Percentiles rank a stretch among this genome's conserved stretches.
Evolutionary conservation across 202 grass and related monocot genomes (phyloP).

Genomic region (Hordeum pubiflorum): DNA sequence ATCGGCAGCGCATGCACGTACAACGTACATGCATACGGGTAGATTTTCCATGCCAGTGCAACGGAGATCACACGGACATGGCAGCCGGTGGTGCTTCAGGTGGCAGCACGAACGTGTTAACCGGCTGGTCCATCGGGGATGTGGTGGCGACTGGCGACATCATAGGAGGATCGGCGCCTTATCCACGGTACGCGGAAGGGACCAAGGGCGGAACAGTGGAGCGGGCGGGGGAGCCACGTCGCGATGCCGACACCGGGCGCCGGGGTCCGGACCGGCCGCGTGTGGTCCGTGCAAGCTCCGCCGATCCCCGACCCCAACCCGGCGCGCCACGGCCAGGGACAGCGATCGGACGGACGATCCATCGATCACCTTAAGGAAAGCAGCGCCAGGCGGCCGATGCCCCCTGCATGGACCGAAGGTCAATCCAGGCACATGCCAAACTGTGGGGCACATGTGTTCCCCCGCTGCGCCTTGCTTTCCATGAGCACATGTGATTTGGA

Average conservation of each 20-base stretch:
- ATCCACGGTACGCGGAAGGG: not conserved
- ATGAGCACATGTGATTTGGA: constrained; percentile 13
- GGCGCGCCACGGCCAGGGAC: not conserved
- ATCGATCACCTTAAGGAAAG: not conserved
- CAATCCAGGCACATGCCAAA: constrained; percentile 24
- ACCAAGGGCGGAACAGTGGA: not conserved
- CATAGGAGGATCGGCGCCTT: not conserved
- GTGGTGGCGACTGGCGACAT: not conserved
- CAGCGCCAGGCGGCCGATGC: not conserved
- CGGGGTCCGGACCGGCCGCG: not conserved
- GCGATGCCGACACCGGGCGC: not conserved
- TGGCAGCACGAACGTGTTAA: not conserved
- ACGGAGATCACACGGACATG: not conserved
- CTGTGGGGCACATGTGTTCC: constrained; percentile 39
- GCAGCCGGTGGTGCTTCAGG: not conserved
- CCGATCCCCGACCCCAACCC: not conserved
- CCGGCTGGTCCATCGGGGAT: not conserved
- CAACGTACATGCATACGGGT: not conserved
- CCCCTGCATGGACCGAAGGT: not conserved
- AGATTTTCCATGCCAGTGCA: not conserved
- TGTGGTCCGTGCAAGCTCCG: not conserved
- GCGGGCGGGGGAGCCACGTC: not conserved
- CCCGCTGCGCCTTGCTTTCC: not conserved
- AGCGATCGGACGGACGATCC: not conserved
- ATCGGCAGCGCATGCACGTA: not conserved